These are phyloP conservation scores for Neonectria ditissima DNA, from an alignment of 2,329 filamentous ascomycete species.

Conservation along the genomic window DNA sequence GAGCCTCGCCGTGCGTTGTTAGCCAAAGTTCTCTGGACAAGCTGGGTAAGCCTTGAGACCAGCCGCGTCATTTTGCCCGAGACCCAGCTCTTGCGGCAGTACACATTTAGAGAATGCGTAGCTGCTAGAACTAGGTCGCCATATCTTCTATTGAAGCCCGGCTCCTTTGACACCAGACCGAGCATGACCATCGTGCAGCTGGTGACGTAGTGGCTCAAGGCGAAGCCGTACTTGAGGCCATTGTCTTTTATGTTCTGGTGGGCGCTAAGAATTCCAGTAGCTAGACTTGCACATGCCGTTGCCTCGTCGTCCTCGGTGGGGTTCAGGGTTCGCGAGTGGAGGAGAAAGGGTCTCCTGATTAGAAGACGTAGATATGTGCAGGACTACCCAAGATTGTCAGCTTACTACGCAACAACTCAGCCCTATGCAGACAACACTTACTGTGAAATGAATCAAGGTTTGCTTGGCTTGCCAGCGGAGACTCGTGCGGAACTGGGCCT, in stretches of 20 bases:
- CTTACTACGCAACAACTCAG: background rate
- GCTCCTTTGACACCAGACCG: conserved; percentile 28
- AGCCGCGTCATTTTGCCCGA: conserved; percentile 36
- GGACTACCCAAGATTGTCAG: conserved; percentile 6
- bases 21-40: conserved; percentile 16
- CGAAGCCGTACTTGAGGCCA: conserved; percentile 32
- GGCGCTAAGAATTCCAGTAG: conserved; percentile 25
- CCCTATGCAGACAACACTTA: background rate
- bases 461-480: conserved; percentile 32
- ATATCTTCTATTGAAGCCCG: conserved; percentile 28
- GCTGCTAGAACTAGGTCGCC: conserved; percentile 15
- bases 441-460: conserved; percentile 21
- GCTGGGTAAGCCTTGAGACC: conserved; percentile 28
- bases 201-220: conserved; percentile 35
- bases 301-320: conserved; percentile 24
- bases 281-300: conserved; percentile 28
- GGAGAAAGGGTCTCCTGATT: conserved; percentile 28
- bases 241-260: conserved; percentile 33
- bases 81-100: conserved; percentile 34
- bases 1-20: background rate
- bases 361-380: conserved; percentile 35
- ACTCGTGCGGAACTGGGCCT: conserved; percentile 23
- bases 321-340: background rate
- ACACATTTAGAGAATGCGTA: conserved; percentile 26
- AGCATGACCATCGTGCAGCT: conserved; percentile 36